Conservation (phyloP, 306 rosid species). For the Styphnolobium japonicum region DNA sequence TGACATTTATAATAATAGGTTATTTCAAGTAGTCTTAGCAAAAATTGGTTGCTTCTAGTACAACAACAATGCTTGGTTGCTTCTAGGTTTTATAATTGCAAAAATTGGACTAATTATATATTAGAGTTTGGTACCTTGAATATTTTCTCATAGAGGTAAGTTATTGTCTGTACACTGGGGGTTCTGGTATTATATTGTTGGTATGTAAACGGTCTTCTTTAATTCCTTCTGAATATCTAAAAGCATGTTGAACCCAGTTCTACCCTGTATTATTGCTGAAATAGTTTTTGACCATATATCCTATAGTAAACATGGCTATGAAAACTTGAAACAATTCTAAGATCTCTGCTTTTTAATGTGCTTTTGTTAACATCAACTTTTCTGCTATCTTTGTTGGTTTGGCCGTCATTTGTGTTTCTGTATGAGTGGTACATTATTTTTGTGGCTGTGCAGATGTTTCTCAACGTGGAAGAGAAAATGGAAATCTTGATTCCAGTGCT, state of each 20-base stretch:
- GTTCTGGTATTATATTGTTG: not conserved
- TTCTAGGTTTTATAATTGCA: not conserved
- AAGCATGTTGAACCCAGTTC: not conserved
- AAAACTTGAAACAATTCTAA: not conserved
- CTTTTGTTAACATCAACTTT: not conserved
- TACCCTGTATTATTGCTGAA: not conserved
- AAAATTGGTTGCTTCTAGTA: not conserved
- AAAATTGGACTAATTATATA: not conserved
- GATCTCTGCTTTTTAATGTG: not conserved
- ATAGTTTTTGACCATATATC: not conserved
- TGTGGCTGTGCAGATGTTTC: slow-evolving; percentile 75
- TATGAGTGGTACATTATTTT: slow-evolving; percentile 20
- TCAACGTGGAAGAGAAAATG: slow-evolving; percentile 92
- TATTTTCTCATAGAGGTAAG: not conserved
- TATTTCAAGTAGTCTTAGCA: not conserved
- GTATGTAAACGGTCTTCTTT: not conserved
- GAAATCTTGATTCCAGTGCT: slow-evolving; percentile 68
- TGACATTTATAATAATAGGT: not conserved
- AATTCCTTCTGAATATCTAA: not conserved
- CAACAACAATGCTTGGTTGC: not conserved
- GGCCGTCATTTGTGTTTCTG: slow-evolving; percentile 21
- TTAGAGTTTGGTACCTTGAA: not conserved
- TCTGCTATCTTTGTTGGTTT: slow-evolving; percentile 7
- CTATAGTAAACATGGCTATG: not conserved
- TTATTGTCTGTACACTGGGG: not conserved